A percentile compares a stretch with the other conserved stretches of the same genome.
These are phyloP conservation scores for Suillus cothurnatus DNA, from an alignment of 768 basidiomycete genomes.

Conservation along the genomic window DNA sequence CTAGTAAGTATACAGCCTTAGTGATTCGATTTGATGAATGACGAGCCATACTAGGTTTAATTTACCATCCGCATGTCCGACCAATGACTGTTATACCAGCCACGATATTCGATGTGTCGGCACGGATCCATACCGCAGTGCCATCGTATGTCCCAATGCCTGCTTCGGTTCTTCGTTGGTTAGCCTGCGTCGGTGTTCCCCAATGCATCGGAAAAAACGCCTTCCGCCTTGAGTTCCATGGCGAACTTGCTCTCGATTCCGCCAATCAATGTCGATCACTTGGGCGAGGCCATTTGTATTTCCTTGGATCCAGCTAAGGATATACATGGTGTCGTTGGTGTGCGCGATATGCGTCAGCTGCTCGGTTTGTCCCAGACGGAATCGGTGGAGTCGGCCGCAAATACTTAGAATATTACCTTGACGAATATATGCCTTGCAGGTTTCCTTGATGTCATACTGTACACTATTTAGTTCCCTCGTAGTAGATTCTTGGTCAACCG, in stretches of 20 bases:
- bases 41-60: slow-evolving; percentile 61
- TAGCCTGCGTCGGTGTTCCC: slow-evolving; percentile 38
- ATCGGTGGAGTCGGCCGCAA: slow-evolving; percentile 9
- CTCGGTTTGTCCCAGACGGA: slow-evolving; percentile 62
- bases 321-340: slow-evolving; percentile 67
- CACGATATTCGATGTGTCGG: slow-evolving; percentile 78
- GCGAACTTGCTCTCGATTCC: slow-evolving; percentile 83
- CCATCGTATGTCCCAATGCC: slow-evolving; percentile 65
- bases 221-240: slow-evolving; percentile 61
- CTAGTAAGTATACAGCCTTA: slow-evolving; percentile 59
- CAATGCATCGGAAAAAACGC: slow-evolving; percentile 27
- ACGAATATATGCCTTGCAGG: background rate
- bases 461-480: background rate
- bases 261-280: slow-evolving; percentile 95
- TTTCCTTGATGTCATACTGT: background rate
- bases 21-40: background rate
- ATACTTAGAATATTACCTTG: background rate
- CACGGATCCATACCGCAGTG: slow-evolving; percentile 63
- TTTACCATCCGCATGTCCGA: slow-evolving; percentile 93
- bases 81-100: slow-evolving; percentile 89
- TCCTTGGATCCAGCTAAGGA: slow-evolving; percentile 52
- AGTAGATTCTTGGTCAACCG: background rate
- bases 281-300: slow-evolving; percentile 80
- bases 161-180: slow-evolving; percentile 57
- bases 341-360: slow-evolving; percentile 71